phyloP scores from a whole-genome alignment of 2,329 filamentous ascomycete genomes.

The Neofusicoccum cordaticola region DNA sequence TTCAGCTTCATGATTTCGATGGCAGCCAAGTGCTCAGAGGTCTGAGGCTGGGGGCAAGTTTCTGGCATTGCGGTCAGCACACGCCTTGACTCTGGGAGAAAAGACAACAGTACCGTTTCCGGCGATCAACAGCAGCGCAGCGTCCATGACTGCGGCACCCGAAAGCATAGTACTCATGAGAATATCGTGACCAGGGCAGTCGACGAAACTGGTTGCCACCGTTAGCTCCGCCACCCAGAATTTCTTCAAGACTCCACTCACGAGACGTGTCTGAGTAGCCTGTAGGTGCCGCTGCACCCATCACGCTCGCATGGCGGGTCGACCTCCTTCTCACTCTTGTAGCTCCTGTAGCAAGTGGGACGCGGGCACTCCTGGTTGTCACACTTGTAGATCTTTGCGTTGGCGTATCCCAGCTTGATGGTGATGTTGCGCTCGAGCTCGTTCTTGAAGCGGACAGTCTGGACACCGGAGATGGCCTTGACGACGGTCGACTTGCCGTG shows the following conservation, averaged over 20 bases:
- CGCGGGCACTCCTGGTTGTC: constrained; percentile 87
- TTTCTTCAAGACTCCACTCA: constrained; percentile 51
- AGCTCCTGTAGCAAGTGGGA: constrained; percentile 93
- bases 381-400: constrained; percentile 99
- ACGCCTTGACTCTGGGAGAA: no score
- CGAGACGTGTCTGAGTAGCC: constrained; percentile 88
- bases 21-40: constrained; percentile 95
- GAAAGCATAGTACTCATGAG: constrained; percentile 99
- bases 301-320: constrained; percentile 94
- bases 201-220: constrained; percentile 69
- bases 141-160: constrained; percentile 98
- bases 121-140: constrained; percentile 90
- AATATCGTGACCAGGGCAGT: constrained; percentile 99
- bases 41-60: constrained; percentile 96
- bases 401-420: constrained; percentile 99
- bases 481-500: constrained; percentile 99
- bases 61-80: constrained; percentile 46
- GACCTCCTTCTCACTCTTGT: constrained; percentile 98
- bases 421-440: constrained; percentile 99
- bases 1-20: constrained; percentile 99
- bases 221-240: neutral
- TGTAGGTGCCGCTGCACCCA: constrained; percentile 83
- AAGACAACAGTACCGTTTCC: constrained; percentile 61
- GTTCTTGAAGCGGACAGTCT: constrained; percentile 99
- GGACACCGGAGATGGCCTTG: constrained; percentile 97